These are phyloP conservation scores for Emericellopsis cladophorae DNA, from an alignment of 2,329 filamentous ascomycete species.

Conservation along the genomic window DNA sequence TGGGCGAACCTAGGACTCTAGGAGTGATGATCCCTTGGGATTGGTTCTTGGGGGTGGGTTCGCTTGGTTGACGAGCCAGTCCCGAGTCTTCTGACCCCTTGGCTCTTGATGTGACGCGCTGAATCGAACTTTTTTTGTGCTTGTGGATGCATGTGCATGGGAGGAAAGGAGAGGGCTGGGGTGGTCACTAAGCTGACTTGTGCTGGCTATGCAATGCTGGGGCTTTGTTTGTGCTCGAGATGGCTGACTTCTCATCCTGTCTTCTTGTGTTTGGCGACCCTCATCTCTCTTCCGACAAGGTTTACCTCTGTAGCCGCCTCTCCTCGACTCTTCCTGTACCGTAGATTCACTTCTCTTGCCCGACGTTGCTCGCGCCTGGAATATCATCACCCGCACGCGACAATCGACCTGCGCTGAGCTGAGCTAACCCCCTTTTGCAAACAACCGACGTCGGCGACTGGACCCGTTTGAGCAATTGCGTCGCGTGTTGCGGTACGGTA, in stretches of 20 bases:
- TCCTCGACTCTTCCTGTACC: neutral
- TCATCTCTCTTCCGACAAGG: neutral
- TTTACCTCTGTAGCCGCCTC: neutral
- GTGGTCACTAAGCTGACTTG: no score
- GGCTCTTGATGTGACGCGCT: no score
- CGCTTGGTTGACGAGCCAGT: no score
- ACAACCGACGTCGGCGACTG: neutral
- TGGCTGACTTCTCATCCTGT: no score
- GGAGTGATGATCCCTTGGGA: no score
- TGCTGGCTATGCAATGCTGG: neutral
- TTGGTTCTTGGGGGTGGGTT: no score
- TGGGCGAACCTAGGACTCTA: no score
- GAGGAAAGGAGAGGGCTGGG: no score
- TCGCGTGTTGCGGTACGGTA: neutral
- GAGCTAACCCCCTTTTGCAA: neutral
- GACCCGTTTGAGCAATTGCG: slow-evolving; percentile 3
- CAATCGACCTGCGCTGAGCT: neutral
- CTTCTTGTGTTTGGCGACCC: neutral
- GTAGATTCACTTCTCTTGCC: neutral
- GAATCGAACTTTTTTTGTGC: no score
- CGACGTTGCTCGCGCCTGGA: neutral
- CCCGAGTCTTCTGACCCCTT: no score
- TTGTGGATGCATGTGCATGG: no score
- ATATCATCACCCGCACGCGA: neutral
- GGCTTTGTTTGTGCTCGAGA: neutral